Base-by-base conservation (phyloP, 2,329 filamentous ascomycete species). In the Talaromyces sp. region DNA sequence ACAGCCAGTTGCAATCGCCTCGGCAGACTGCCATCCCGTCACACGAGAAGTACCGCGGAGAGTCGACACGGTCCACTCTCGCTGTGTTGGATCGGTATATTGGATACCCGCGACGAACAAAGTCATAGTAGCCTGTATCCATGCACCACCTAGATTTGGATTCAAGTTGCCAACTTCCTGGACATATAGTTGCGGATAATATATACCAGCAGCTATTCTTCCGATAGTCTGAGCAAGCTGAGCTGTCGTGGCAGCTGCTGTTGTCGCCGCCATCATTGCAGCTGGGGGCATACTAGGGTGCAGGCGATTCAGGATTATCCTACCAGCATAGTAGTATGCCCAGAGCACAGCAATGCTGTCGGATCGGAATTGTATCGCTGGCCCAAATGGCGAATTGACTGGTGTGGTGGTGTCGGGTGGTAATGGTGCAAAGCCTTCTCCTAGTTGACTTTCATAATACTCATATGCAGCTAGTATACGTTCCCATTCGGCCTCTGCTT, bases 261-360 rank as follows among this genome's bases (percentile, higher is more conserved):
- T 84, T 8, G 89, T 90, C 0, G 92, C 92, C 2, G 95, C 93
- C 71, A 93, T 86, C 87, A 96, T 93, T 41, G 93, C 90, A 9
- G 93, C 88, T 0, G 94, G 92, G 0, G 93, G 94, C 93, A 97
- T 97, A 27, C 86, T 86, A 0, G 95, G 95, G 70, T 97, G 93
- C 0, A 88, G 84, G 39, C 95, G 86, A 66, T 94, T 83, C n/a
- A 95, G 84, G 62, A 93, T 84, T 65, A 98, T 94, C 56, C 92
- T 84, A 0, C 89, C 89, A 82, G 94, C 91, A 76, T 96, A 90
- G 75, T 91, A 93, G 68, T 93, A 90, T 73, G 91, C 88, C 92
- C 93, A 97, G 24, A 97, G 83, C 39, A 91, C 90, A 2, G 91
- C 91, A 68, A 98, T 90, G n/a, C 90, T 89, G 75, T 92, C 94